phyloP scores from a whole-genome alignment of 2,329 filamentous ascomycete genomes.

The Diaporthe batatas region DNA sequence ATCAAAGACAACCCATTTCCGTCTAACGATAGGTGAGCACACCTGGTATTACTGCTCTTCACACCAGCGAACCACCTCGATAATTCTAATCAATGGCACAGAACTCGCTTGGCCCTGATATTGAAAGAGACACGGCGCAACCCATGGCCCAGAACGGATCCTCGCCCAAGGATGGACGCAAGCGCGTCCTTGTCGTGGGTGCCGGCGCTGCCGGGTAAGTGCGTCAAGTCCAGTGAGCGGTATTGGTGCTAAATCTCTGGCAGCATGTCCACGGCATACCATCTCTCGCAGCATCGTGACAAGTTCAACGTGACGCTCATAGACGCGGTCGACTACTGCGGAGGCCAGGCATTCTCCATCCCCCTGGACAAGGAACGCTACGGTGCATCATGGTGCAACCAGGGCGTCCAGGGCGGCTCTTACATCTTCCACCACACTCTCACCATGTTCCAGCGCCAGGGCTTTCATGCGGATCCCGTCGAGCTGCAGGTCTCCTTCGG shows the following conservation, averaged over 20 bases:
- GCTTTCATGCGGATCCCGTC: constrained; percentile 64
- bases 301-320: constrained; percentile 72
- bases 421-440: constrained; percentile 77
- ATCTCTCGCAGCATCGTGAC: constrained; percentile 69
- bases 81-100: constrained; percentile 7
- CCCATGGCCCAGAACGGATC: constrained; percentile 26
- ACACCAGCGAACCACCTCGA: not conserved
- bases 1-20: not conserved
- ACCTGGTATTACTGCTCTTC: not conserved
- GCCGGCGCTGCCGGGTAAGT: constrained; percentile 56
- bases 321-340: constrained; percentile 70
- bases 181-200: constrained; percentile 56
- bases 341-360: constrained; percentile 74
- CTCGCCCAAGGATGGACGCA: constrained; percentile 41
- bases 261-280: constrained; percentile 69
- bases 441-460: constrained; percentile 72
- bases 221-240: not conserved
- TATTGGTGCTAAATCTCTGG: not conserved
- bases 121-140: constrained; percentile 10
- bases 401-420: constrained; percentile 73
- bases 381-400: constrained; percentile 73
- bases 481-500: constrained; percentile 73
- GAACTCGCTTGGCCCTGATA: constrained; percentile 9
- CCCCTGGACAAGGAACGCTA: constrained; percentile 69
- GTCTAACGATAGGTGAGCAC: not conserved